Evolutionary conservation across 2,329 filamentous ascomycete genomes (phyloP).

Genomic region (Aspergillus sp.): DNA sequence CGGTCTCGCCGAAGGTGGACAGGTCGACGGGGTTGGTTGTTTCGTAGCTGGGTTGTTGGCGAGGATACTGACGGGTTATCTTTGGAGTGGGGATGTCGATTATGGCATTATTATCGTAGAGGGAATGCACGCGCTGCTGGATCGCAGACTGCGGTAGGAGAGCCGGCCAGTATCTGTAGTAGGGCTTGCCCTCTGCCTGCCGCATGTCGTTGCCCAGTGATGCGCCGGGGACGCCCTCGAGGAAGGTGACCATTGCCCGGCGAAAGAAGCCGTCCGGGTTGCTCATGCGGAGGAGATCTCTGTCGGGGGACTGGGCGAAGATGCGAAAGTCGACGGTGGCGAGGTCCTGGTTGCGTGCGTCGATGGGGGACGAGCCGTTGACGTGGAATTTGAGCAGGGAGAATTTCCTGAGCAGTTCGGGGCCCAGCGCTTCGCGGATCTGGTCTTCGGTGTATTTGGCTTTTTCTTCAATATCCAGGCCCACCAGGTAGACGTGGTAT

Average conservation of each 20-base stretch:
- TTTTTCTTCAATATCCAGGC: no score
- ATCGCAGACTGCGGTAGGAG: conserved; percentile 8
- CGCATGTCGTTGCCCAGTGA: conserved; percentile 16
- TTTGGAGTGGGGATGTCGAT: conserved; percentile 3
- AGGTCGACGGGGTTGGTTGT: conserved; percentile 10
- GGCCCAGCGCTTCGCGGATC: no score
- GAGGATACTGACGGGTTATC: neutral
- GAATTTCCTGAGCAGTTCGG: neutral
- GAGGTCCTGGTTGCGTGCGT: conserved; percentile 8
- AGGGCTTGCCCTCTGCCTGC: conserved; percentile 11
- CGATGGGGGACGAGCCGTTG: conserved; percentile 2
- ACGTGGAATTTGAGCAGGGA: conserved; percentile 8
- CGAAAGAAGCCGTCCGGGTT: conserved; percentile 8
- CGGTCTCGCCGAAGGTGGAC: no score
- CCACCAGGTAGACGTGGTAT: no score
- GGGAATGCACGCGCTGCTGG: conserved; percentile 1
- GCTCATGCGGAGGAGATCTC: conserved; percentile 6
- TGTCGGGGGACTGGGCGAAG: conserved; percentile 10
- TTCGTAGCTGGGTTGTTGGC: conserved; percentile 9
- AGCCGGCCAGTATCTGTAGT: conserved; percentile 14
- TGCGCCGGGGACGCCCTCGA: conserved; percentile 4
- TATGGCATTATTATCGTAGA: neutral
- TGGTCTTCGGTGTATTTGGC: no score
- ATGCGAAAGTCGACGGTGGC: conserved; percentile 10
- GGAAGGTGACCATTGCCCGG: conserved; percentile 6